A percentile compares a stretch with the other conserved stretches of the same genome.
Evolutionary conservation across 495 filamentous ascomycete genomes (phyloP).

Genomic region (Aspergillus cristatus): DNA sequence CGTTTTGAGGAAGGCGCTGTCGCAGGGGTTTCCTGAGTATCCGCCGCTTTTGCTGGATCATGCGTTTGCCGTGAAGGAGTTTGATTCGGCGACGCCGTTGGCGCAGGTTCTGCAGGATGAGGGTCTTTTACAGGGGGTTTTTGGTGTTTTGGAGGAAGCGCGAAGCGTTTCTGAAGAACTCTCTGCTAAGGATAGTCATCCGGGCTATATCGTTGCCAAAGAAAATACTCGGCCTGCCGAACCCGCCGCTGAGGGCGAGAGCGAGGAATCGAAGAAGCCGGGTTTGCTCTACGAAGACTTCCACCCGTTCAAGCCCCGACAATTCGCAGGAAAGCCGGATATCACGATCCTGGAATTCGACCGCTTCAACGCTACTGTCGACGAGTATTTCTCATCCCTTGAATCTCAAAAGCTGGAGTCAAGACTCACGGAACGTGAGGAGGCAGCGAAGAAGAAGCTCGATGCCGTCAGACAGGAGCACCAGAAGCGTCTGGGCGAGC

Average conservation of each 20-base stretch:
- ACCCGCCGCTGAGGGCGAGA: conserved; percentile 14
- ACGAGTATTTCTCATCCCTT: conserved; percentile 93
- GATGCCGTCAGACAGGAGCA: conserved; percentile 76
- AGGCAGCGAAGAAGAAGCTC: conserved; percentile 70
- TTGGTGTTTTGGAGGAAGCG: conserved; percentile 58
- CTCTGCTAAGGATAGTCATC: conserved; percentile 20
- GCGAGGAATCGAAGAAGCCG: conserved; percentile 30
- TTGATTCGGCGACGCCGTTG: conserved; percentile 56
- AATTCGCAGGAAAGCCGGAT: conserved; percentile 60
- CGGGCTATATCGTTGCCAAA: conserved; percentile 86
- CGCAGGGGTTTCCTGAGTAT: conserved; percentile 73
- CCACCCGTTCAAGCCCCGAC: conserved; percentile 81
- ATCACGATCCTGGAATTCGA: conserved; percentile 64
- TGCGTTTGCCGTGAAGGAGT: conserved; percentile 56
- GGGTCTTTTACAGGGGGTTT: conserved; percentile 50
- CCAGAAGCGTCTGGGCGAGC: conserved; percentile 66
- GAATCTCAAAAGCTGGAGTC: conserved; percentile 91
- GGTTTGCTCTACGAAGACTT: conserved; percentile 83
- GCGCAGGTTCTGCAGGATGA: conserved; percentile 61
- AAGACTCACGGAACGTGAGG: conserved; percentile 68
- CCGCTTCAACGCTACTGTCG: conserved; percentile 84
- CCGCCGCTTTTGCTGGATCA: conserved; percentile 84
- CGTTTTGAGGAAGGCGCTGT: conserved; percentile 66
- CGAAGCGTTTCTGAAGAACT: conserved; percentile 37
- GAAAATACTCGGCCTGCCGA: conserved; percentile 28